A percentile compares a stretch with the other conserved stretches of the same genome.
These are phyloP conservation scores for Cyberlindnera saturnus DNA, from an alignment of 805 yeast genomes.

Conservation along the genomic window DNA sequence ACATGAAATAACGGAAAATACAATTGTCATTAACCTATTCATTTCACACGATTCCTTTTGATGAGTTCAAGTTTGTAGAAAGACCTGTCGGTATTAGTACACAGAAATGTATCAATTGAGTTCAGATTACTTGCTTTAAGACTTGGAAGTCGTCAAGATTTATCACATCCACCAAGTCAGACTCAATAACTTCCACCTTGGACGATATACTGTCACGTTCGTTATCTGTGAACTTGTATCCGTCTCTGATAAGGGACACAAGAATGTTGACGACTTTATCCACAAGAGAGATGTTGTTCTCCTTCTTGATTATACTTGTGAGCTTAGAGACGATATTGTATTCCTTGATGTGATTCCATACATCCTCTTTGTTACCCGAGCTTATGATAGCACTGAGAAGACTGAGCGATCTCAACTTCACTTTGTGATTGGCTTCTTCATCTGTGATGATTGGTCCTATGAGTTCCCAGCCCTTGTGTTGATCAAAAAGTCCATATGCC, in stretches of 20 bases:
- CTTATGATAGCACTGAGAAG: constrained; percentile 55
- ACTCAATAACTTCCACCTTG: constrained; percentile 34
- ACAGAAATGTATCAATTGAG: background rate
- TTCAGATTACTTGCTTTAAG: constrained; percentile 37
- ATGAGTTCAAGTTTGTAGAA: constrained; percentile 16
- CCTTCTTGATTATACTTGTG: constrained; percentile 20
- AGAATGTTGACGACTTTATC: constrained; percentile 54
- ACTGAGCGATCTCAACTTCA: constrained; percentile 50
- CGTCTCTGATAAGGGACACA: constrained; percentile 36
- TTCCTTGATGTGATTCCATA: constrained; percentile 31
- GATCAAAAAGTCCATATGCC: constrained; percentile 51
- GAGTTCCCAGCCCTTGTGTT: constrained; percentile 56
- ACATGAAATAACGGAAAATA: background rate
- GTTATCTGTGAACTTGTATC: constrained; percentile 38
- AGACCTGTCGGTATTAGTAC: constrained; percentile 16
- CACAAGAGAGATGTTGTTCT: constrained; percentile 39
- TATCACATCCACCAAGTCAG: constrained; percentile 38
- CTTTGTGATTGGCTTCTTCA: constrained; percentile 28
- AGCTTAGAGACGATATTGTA: constrained; percentile 24
- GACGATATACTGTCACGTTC: constrained; percentile 34
- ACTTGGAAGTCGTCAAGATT: constrained; percentile 48
- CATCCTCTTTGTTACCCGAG: constrained; percentile 37
- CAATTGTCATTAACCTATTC: constrained; percentile 3
- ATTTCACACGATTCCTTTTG: constrained; percentile 4
- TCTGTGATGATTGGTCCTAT: constrained; percentile 29